phyloP scores from a whole-genome alignment of 2,329 filamentous ascomycete genomes.

The Claviceps monticola region DNA sequence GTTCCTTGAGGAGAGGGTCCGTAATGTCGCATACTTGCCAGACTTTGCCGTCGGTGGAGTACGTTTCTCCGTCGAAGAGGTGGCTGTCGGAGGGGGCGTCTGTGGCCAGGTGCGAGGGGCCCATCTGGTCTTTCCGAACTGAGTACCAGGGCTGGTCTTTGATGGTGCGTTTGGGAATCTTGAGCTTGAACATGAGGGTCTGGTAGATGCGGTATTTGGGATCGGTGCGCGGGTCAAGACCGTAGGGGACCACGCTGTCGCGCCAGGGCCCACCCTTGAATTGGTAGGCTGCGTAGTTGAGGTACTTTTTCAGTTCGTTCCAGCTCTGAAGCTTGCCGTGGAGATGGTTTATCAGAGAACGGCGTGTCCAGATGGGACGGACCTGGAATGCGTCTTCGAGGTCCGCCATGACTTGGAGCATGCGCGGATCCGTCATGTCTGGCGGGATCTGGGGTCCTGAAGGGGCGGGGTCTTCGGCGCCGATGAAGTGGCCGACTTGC shows the following conservation, averaged over 20 bases:
- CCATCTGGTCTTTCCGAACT: constrained; percentile 26
- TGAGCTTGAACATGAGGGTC: constrained; percentile 73
- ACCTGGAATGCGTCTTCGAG: constrained; percentile 54
- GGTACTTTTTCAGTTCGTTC: constrained; percentile 55
- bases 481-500: constrained; percentile 43
- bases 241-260: constrained; percentile 74
- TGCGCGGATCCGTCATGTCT: constrained; percentile 42
- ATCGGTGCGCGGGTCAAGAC: constrained; percentile 69
- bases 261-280: constrained; percentile 89
- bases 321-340: constrained; percentile 34
- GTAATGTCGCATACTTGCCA: constrained; percentile 92
- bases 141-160: constrained; percentile 36
- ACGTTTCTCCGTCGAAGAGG: constrained; percentile 66
- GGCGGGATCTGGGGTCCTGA: constrained; percentile 47
- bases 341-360: constrained; percentile 65
- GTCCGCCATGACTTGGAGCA: constrained; percentile 49
- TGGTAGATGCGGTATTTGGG: constrained; percentile 73
- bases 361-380: constrained; percentile 76
- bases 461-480: constrained; percentile 47
- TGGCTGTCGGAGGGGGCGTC: constrained; percentile 42
- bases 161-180: constrained; percentile 33
- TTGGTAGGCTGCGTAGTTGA: constrained; percentile 79
- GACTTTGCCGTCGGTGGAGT: constrained; percentile 70
- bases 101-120: constrained; percentile 24
- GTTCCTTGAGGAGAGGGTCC: constrained; percentile 55